Evolutionary conservation across 768 basidiomycete species (phyloP).

Genomic region (Coprinopsis marcescibilis): DNA sequence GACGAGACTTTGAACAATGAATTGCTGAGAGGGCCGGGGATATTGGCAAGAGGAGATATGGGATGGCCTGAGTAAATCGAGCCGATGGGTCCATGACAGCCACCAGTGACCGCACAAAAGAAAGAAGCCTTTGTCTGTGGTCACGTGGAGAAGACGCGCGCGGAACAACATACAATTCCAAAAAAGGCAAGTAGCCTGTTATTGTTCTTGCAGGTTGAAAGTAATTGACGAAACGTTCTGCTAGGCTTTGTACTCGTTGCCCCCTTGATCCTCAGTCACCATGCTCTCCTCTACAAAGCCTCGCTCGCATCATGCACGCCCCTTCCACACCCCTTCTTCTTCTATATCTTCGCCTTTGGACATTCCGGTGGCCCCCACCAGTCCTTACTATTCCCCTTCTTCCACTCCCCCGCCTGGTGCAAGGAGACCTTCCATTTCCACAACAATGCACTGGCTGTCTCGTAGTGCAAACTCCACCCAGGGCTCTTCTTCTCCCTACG

Average conservation of each 20-base stretch:
- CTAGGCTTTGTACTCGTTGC: slow-evolving; percentile 12
- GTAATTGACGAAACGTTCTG: background rate
- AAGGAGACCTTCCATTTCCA: slow-evolving; percentile 34
- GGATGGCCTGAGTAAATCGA: slow-evolving; percentile 43
- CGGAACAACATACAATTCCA: slow-evolving; percentile 9
- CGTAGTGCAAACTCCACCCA: slow-evolving; percentile 28
- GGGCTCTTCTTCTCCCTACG: slow-evolving; percentile 20
- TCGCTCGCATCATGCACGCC: slow-evolving; percentile 18
- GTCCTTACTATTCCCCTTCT: slow-evolving; percentile 17
- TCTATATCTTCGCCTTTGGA: slow-evolving; percentile 12
- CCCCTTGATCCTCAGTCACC: slow-evolving; percentile 17
- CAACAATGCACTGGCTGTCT: slow-evolving; percentile 49
- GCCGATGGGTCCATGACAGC: slow-evolving; percentile 28
- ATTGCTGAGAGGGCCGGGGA: slow-evolving; percentile 60
- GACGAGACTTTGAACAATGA: slow-evolving; percentile 28
- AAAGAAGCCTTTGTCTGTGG: background rate
- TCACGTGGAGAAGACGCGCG: slow-evolving; percentile 8
- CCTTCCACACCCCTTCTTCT: slow-evolving; percentile 21
- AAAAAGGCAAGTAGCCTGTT: slow-evolving; percentile 10
- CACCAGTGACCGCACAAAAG: slow-evolving; percentile 6
- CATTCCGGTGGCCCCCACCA: slow-evolving; percentile 19
- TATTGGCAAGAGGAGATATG: slow-evolving; percentile 41
- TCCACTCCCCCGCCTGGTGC: slow-evolving; percentile 22
- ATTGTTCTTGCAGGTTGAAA: slow-evolving; percentile 13
- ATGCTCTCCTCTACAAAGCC: slow-evolving; percentile 22